These are phyloP conservation scores for Leccinum holopus DNA, from an alignment of 1,284 basidiomycete species.

Conservation along the genomic window DNA sequence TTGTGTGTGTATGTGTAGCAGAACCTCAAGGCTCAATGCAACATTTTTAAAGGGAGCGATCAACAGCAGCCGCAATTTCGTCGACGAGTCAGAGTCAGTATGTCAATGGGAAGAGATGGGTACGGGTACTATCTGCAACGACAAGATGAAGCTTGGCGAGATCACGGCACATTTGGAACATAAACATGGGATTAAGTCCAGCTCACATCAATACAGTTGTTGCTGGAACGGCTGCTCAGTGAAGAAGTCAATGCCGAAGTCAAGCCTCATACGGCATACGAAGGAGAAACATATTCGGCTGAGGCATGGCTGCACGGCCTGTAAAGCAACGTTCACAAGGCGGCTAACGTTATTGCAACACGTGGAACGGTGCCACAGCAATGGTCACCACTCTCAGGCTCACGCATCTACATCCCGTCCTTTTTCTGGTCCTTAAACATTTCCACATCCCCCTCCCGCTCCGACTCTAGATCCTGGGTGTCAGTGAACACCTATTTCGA, in stretches of 20 bases:
- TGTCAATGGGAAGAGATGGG: conserved; percentile 1
- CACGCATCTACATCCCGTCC: neutral
- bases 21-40: too few species aligned
- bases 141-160: conserved; percentile 2
- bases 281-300: conserved; percentile 2
- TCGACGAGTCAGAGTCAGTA: neutral
- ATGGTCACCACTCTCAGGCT: neutral
- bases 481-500: too few species aligned
- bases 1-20: too few species aligned
- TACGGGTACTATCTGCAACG: neutral
- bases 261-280: conserved; percentile 7
- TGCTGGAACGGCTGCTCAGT: neutral
- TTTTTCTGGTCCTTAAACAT: neutral
- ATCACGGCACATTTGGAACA: neutral
- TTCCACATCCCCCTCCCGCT: too few species aligned
- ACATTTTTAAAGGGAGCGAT: conserved; percentile 6
- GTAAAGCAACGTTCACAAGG: conserved; percentile 9
- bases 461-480: too few species aligned
- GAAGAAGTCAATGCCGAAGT: neutral
- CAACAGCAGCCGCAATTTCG: neutral
- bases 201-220: neutral
- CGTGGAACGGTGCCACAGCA: neutral
- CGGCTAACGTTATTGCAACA: conserved; percentile 1
- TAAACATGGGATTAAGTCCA: neutral
- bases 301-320: conserved; percentile 7